Conservation (phyloP, 345 rosid species). For the Arabis hirsuta region DNA sequence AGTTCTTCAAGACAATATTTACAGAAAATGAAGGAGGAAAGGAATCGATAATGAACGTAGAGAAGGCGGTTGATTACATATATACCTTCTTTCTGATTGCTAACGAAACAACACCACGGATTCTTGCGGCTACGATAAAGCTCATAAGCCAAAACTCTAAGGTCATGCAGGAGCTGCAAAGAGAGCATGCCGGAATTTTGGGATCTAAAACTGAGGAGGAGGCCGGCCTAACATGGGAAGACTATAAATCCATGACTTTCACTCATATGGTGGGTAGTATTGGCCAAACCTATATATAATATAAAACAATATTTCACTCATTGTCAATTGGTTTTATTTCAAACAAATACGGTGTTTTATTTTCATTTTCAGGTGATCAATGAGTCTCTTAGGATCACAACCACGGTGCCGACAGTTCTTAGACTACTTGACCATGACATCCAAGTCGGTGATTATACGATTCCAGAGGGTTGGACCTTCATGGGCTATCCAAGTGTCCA, state of each 20-base stretch:
- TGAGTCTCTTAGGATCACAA: constrained; percentile 27
- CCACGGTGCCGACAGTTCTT: constrained; percentile 14
- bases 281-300: too few relatives aligned
- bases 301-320: neutral
- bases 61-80: neutral
- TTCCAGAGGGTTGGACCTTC: constrained; percentile 28
- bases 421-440: constrained; percentile 12
- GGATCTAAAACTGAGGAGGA: neutral
- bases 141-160: constrained; percentile 20
- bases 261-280: constrained; percentile 27
- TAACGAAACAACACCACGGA: constrained; percentile 23
- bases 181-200: constrained; percentile 26
- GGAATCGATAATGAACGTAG: neutral
- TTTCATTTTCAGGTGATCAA: constrained; percentile 31
- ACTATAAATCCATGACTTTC: constrained; percentile 38
- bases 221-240: constrained; percentile 29
- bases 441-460: constrained; percentile 7
- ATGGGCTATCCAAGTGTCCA: constrained; percentile 25
- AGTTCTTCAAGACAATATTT: constrained; percentile 19
- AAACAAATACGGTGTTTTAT: neutral
- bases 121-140: constrained; percentile 21
- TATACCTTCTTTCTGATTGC: constrained; percentile 25
- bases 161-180: constrained; percentile 22
- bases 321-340: neutral
- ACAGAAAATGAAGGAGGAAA: constrained; percentile 14